A percentile compares a stretch with the other conserved stretches of the same genome.
These are phyloP conservation scores for Komagataella kurtzmanii DNA, from an alignment of 805 yeast species.

Conservation along the genomic window DNA sequence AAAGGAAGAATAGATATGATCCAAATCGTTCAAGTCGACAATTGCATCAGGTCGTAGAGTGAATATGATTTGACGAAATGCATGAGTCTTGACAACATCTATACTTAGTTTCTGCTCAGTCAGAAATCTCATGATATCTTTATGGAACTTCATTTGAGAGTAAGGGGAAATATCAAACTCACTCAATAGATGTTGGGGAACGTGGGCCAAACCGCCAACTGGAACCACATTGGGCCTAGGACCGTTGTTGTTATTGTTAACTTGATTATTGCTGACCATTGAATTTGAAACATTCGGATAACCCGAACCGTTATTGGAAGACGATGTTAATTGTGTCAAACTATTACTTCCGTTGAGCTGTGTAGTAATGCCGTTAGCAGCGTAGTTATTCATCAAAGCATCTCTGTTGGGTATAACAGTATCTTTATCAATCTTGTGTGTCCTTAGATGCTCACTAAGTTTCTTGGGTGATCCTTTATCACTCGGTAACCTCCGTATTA, in stretches of 20 bases:
- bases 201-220: slow-evolving; percentile 2
- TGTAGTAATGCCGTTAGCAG: background rate
- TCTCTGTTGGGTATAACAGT: slow-evolving; percentile 25
- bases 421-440: slow-evolving; percentile 32
- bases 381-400: slow-evolving; percentile 14
- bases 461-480: slow-evolving; percentile 52
- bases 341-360: background rate
- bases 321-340: background rate
- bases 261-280: background rate
- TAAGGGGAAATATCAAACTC: slow-evolving; percentile 28
- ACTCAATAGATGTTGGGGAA: slow-evolving; percentile 4
- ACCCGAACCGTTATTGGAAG: background rate
- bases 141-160: slow-evolving; percentile 32
- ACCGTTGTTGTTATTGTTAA: background rate
- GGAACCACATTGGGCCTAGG: background rate
- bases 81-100: slow-evolving; percentile 30
- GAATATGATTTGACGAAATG: slow-evolving; percentile 36
- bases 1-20: slow-evolving; percentile 27
- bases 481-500: slow-evolving; percentile 29
- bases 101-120: slow-evolving; percentile 39
- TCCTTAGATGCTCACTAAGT: slow-evolving; percentile 39
- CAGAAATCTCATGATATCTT: slow-evolving; percentile 33
- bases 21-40: slow-evolving; percentile 30
- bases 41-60: slow-evolving; percentile 36
- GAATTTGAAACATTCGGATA: background rate